Evolutionary conservation across 306 rosid genomes (phyloP).

Genomic region (Fagus crenata): DNA sequence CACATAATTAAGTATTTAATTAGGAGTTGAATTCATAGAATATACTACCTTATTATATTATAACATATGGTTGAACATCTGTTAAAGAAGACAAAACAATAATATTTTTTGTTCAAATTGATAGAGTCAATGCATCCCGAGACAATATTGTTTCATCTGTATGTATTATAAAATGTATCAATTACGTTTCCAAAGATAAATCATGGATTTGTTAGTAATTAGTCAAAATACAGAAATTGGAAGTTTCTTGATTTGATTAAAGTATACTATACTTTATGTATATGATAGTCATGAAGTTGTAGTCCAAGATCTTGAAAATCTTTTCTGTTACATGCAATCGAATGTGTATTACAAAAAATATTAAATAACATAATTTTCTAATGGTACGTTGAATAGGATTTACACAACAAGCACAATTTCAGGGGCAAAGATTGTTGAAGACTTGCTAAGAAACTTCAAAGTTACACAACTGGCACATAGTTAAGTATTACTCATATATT

Average conservation of each 20-base stretch:
- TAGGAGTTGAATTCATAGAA: too few relatives aligned
- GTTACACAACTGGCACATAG: not conserved
- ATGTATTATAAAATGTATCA: not conserved
- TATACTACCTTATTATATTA: not conserved
- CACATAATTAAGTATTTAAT: too few relatives aligned
- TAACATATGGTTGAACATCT: not conserved
- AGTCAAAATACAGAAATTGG: not conserved
- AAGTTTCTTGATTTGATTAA: not conserved
- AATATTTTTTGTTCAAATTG: not conserved
- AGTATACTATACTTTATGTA: not conserved
- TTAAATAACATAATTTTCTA: not conserved
- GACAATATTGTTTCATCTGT: not conserved
- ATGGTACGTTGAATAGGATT: not conserved
- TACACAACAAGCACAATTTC: not conserved
- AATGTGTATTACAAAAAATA: not conserved
- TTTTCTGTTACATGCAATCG: not conserved
- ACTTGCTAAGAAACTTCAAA: not conserved
- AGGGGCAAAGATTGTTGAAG: not conserved
- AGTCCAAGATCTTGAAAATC: slow-evolving; percentile 29
- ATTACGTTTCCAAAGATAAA: not conserved
- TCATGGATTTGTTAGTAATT: not conserved
- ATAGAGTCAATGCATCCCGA: not conserved
- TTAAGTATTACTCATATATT: too few relatives aligned
- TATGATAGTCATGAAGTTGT: slow-evolving; percentile 22
- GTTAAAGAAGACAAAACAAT: slow-evolving; percentile 1